Evolutionary conservation across 179 eudicot genomes (phyloP), one percentile per base, ranked within the genome.

Genomic region (Corrigiola litoralis): DNA sequence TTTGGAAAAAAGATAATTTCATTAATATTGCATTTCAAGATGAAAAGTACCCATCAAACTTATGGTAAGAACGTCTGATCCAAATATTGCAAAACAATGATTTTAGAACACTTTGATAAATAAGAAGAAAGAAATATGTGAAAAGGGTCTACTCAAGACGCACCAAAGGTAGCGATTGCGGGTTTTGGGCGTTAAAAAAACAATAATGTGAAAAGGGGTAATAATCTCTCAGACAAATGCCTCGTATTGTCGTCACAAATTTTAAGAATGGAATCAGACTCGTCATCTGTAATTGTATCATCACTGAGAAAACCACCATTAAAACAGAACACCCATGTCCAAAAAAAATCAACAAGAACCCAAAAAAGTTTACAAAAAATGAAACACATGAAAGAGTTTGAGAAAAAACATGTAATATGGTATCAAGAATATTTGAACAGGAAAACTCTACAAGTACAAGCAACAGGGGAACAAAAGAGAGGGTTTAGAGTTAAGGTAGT

Each of bases 221-320:
- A 41, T 6, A 69, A 65, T 61, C 87, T 80, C 84, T 83, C 87
- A 77, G 87, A 80, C 87, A 83, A 83, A 80, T 83, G 87, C 84
- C 87, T 83, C 84, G 82, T 41, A 63, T 75, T 10, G 77, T 77
- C 87, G 60, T 80, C 84, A 83, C 28, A 37, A 62, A 55, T 69
- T 62, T 36, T 18, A 50, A 54, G 77, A 82, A 77, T 79, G 85
- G 82, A 78, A 52, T 83, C 87, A 66, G 87, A 83, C 87, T 83
- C 87, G 85, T 80, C 84, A 83, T 83, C 85, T 28, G 52, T 42
- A 9, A n/a, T 58, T 72, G 66, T 12, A 58, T 79, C 82, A 72
- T 82, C 84, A 79, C 55, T 12, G 82, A 82, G 86, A 77, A 82
- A n/a, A 58, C 46, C 69, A 60, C 49, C 20, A 44, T n/a, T 2